Percentiles rank a stretch among this genome's conserved stretches.
phyloP scores from a whole-genome alignment of 2,329 filamentous ascomycete species.

The Alternaria ethzedia region DNA sequence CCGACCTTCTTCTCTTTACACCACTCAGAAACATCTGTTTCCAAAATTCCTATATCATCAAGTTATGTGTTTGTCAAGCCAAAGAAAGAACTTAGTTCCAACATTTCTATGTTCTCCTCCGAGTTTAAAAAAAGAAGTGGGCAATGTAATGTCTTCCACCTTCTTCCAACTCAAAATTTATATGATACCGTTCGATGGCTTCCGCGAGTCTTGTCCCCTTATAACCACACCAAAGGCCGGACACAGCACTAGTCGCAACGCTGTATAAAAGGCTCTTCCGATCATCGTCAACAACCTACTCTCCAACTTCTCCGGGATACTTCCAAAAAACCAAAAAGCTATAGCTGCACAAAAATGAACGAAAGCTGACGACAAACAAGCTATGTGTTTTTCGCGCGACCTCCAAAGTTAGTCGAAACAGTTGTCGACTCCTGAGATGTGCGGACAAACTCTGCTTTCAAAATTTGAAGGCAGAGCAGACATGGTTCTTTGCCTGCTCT shows the following conservation, averaged over 20 bases:
- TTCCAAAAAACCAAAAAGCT: background rate
- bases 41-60: too few species aligned
- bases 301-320: background rate
- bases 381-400: background rate
- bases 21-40: background rate
- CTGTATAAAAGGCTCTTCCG: background rate
- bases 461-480: fast-evolving
- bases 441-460: background rate
- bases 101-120: too few species aligned
- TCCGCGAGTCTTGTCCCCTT: background rate
- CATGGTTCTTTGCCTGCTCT: background rate
- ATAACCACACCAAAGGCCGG: fast-evolving
- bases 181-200: too few species aligned
- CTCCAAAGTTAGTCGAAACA: background rate
- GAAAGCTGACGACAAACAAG: too few species aligned
- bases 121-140: too few species aligned
- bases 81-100: too few species aligned
- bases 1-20: background rate
- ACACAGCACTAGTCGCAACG: background rate
- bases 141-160: too few species aligned
- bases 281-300: fast-evolving
- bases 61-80: too few species aligned
- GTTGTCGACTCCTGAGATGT: background rate
- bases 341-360: too few species aligned
- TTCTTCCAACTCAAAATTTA: too few species aligned